Conservation (phyloP, 768 basidiomycete species). For the Chalciporus chontae region DNA sequence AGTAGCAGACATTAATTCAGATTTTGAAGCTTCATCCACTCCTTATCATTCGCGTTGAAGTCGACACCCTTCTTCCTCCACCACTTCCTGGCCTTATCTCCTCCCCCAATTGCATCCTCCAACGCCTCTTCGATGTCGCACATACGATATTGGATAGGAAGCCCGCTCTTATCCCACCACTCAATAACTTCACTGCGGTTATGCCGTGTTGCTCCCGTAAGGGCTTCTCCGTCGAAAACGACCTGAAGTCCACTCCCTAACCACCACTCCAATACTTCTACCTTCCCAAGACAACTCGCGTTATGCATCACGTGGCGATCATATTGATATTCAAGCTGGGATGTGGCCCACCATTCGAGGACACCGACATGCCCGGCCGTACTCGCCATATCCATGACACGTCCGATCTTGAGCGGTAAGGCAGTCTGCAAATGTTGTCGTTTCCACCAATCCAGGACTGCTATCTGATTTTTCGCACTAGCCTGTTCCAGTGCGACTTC, state of each 20-base stretch:
- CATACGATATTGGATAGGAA: conserved; percentile 82
- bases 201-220: conserved; percentile 77
- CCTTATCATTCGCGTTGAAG: conserved; percentile 79
- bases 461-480: conserved; percentile 72
- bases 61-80: conserved; percentile 81
- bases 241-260: conserved; percentile 70
- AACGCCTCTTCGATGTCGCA: conserved; percentile 91
- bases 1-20: conserved; percentile 46
- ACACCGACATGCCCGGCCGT: conserved; percentile 71
- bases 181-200: conserved; percentile 79
- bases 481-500: conserved; percentile 79
- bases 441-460: conserved; percentile 84
- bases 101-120: conserved; percentile 83
- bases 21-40: conserved; percentile 83
- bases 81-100: conserved; percentile 71
- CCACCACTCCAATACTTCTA: conserved; percentile 85
- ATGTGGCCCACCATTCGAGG: conserved; percentile 83
- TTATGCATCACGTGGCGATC: conserved; percentile 74
- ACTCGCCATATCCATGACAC: conserved; percentile 83
- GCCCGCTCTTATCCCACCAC: conserved; percentile 83
- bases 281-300: conserved; percentile 75
- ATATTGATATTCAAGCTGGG: conserved; percentile 74
- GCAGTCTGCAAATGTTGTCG: conserved; percentile 44
- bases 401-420: conserved; percentile 74
- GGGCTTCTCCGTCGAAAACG: conserved; percentile 75